A percentile compares a stretch with the other conserved stretches of the same genome.
These are phyloP conservation scores for Coprinopsis cinerea DNA, from an alignment of 768 basidiomycete species.

Conservation along the genomic window DNA sequence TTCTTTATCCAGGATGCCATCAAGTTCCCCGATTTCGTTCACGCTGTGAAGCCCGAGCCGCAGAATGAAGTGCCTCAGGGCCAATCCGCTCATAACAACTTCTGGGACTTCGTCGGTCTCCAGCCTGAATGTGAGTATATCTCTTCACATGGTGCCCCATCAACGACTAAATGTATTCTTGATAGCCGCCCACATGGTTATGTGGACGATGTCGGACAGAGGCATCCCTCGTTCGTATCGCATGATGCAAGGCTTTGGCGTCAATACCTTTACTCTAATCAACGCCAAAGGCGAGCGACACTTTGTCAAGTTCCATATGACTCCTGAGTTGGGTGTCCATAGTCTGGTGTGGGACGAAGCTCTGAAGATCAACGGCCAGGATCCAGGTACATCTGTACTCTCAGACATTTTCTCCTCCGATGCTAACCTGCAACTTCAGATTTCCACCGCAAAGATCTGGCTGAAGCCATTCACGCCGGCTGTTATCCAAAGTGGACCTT, in stretches of 20 bases:
- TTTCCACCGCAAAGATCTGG: slow-evolving; percentile 82
- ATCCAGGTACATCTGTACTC: slow-evolving; percentile 48
- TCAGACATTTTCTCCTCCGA: not conserved
- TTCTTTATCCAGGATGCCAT: slow-evolving; percentile 80
- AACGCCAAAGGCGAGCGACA: slow-evolving; percentile 60
- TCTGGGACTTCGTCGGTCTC: slow-evolving; percentile 79
- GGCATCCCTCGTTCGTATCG: slow-evolving; percentile 79
- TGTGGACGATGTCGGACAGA: slow-evolving; percentile 86
- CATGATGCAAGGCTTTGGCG: slow-evolving; percentile 88
- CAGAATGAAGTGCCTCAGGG: slow-evolving; percentile 73
- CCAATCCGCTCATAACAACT: slow-evolving; percentile 74
- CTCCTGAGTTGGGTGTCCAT: slow-evolving; percentile 77
- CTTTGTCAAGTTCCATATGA: slow-evolving; percentile 89
- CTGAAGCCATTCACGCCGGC: slow-evolving; percentile 74
- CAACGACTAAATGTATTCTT: slow-evolving; percentile 11
- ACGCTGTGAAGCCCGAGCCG: slow-evolving; percentile 83
- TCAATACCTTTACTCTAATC: slow-evolving; percentile 78
- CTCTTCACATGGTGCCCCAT: not conserved
- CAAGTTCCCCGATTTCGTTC: slow-evolving; percentile 83
- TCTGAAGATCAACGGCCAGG: slow-evolving; percentile 74
- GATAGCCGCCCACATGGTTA: slow-evolving; percentile 62
- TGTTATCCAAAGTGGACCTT: slow-evolving; percentile 74
- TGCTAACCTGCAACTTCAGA: slow-evolving; percentile 32
- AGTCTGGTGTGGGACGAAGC: slow-evolving; percentile 88
- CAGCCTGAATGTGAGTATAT: slow-evolving; percentile 49